phyloP scores from a whole-genome alignment of 2,329 filamentous ascomycete species.

The Monilinia fructigena region DNA sequence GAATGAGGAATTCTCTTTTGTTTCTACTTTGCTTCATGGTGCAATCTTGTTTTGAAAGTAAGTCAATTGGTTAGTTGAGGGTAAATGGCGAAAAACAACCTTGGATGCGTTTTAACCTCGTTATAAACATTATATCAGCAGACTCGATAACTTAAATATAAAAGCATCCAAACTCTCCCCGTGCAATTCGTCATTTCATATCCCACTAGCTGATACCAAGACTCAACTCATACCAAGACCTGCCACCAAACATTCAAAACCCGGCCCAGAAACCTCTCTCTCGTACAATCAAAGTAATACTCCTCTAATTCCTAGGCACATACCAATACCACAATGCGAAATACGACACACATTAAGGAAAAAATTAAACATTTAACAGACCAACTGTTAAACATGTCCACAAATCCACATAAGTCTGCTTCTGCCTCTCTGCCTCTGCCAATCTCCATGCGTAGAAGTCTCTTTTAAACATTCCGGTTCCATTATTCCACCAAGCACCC shows the following conservation, averaged over 20 bases:
- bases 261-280: background rate
- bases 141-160: background rate
- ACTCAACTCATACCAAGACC: too few relatives aligned
- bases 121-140: background rate
- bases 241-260: background rate
- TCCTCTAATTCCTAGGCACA: too few relatives aligned
- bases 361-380: background rate
- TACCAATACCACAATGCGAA: too few relatives aligned
- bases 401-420: too few relatives aligned
- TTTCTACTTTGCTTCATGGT: too few relatives aligned
- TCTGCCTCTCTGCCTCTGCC: background rate
- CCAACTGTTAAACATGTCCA: too few relatives aligned
- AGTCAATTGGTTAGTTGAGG: background rate
- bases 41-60: too few relatives aligned
- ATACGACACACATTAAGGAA: too few relatives aligned
- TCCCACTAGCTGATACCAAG: too few relatives aligned
- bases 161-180: conserved; percentile 1
- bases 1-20: too few relatives aligned
- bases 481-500: background rate
- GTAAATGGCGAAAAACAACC: background rate
- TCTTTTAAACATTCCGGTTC: background rate
- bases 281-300: background rate
- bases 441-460: background rate
- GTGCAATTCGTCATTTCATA: too few relatives aligned
- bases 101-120: background rate